phyloP scores from a whole-genome alignment of 768 basidiomycete species.

The Nidularia pulvinata region DNA sequence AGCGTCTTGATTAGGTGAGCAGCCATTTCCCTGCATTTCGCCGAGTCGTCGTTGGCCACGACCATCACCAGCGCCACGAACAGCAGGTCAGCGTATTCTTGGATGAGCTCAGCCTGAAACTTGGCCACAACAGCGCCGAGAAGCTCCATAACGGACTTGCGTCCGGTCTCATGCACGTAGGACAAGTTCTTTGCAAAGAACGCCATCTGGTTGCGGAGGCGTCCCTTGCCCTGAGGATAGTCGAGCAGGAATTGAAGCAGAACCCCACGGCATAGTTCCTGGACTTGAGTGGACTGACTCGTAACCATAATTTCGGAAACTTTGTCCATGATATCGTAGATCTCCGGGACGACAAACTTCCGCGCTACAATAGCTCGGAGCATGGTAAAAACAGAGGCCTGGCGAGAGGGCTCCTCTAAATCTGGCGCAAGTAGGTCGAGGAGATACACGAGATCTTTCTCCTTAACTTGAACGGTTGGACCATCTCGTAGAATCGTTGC shows the following conservation, averaged over 20 bases:
- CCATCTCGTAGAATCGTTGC: constrained; percentile 91
- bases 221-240: constrained; percentile 94
- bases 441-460: constrained; percentile 86
- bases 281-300: constrained; percentile 87
- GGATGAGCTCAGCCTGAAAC: constrained; percentile 72
- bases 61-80: constrained; percentile 94
- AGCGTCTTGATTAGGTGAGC: constrained; percentile 80
- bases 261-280: constrained; percentile 87
- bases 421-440: constrained; percentile 88
- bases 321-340: constrained; percentile 96
- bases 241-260: constrained; percentile 95
- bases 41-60: constrained; percentile 91
- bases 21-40: constrained; percentile 89
- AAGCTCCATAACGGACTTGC: constrained; percentile 92
- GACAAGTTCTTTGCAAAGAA: constrained; percentile 93
- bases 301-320: constrained; percentile 93
- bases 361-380: constrained; percentile 90
- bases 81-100: constrained; percentile 84
- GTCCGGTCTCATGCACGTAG: constrained; percentile 88
- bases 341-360: constrained; percentile 92
- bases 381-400: constrained; percentile 84
- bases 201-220: constrained; percentile 84
- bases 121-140: constrained; percentile 84
- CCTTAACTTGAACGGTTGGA: constrained; percentile 77
- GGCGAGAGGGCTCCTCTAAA: constrained; percentile 85